Evolutionary conservation across 1,284 basidiomycete species (phyloP), one percentile per base, ranked within the genome.

Genomic region (Ganoderma lingzhi): DNA sequence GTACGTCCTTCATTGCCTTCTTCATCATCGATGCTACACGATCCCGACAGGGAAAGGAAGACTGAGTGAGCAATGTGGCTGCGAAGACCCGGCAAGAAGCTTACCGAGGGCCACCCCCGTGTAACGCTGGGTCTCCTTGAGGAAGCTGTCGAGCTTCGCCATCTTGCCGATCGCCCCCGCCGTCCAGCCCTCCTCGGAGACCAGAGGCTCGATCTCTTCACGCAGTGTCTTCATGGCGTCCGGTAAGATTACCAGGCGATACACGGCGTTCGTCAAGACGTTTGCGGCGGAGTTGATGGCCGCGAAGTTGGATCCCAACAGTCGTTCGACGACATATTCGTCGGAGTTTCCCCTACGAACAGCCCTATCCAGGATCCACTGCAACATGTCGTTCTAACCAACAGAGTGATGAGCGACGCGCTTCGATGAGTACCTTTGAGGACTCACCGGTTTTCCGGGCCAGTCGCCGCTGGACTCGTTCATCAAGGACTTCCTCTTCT

Each of bases 91-190:
- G 23, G 23, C 1, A 32, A 1, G 32, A 6, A 1, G 6, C 9
- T 28, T 37, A 80, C 77, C 64, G 35, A 61, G 42, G 62, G 67
- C 75, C n/a, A 80, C 70, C 0, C 80, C 81, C 58, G 80, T 81
- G 45, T 80, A 70, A 10, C 86, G 79, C 67, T 82, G 81, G 0
- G 82, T 82, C 73, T 88, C 87, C 62, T 84, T 82, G 56, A 89
- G 70, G 74, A 88, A 87, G 71, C 86, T 88, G 72, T 88, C 87
- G 30, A 88, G 71, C 66, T 85, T 85, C 66, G 78, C 75, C 82
- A 88, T 82, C 63, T 84, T 85, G 6, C 71, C 75, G 67, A 88
- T 76, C 0, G 82, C 78, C 0, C 73, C 74, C 71, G 86, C 86
- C 1, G 82, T 83, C 84, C 85, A 86, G 5, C 66, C 67, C 45